These are phyloP conservation scores for Nitzschia putrida DNA, from an alignment of 108 stramenopile species.

Conservation along the genomic window DNA sequence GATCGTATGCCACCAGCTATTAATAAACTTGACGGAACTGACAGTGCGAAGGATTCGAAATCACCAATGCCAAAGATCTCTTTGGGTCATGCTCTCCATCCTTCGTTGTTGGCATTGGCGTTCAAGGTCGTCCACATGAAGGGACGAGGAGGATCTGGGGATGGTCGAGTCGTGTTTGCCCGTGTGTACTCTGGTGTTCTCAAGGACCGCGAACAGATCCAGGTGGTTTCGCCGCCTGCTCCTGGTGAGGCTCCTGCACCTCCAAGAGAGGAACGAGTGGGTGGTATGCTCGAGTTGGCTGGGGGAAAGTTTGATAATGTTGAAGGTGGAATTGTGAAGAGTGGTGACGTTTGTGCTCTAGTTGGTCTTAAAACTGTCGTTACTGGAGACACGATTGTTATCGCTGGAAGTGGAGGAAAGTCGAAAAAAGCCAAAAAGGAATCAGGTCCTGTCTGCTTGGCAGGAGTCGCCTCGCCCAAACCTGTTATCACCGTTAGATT, in stretches of 20 bases:
- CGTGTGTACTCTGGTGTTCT: constrained; percentile 84
- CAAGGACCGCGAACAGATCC: constrained; percentile 59
- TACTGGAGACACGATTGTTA: constrained; percentile 83
- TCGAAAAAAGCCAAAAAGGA: constrained; percentile 40
- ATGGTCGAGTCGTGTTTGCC: constrained; percentile 88
- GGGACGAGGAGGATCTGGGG: constrained; percentile 85
- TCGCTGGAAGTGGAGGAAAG: constrained; percentile 42
- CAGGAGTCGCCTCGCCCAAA: constrained; percentile 81
- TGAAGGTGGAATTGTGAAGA: constrained; percentile 62
- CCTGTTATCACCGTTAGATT: constrained; percentile 87
- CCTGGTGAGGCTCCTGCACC: constrained; percentile 41
- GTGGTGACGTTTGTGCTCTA: constrained; percentile 87
- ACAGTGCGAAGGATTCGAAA: constrained; percentile 4
- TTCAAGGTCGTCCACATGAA: constrained; percentile 93
- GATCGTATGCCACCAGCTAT: constrained; percentile 77
- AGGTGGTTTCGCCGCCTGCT: constrained; percentile 67
- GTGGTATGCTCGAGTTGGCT: constrained; percentile 85
- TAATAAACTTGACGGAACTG: constrained; percentile 23
- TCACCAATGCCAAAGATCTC: constrained; percentile 21
- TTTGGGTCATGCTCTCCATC: constrained; percentile 77
- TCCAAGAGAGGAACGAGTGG: constrained; percentile 62
- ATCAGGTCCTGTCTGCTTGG: constrained; percentile 37
- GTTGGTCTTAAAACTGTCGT: constrained; percentile 81
- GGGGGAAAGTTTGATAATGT: constrained; percentile 78
- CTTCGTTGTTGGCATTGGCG: constrained; percentile 74